Percentiles rank a stretch among this genome's conserved stretches.
Evolutionary conservation across 768 basidiomycete species (phyloP).

Genomic region (Tulasnella sp.): DNA sequence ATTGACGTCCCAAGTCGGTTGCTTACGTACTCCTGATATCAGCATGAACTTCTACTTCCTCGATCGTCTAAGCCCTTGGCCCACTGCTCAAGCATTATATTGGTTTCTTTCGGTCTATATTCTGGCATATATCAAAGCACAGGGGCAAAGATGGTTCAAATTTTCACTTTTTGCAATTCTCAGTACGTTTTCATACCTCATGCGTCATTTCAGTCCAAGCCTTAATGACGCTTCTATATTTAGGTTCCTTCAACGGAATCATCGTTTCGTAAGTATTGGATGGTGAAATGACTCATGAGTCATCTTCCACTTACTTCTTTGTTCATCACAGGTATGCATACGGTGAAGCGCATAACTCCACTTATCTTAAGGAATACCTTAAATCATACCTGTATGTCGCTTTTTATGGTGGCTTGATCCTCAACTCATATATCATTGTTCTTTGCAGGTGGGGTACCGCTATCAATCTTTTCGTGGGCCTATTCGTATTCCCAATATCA

Average conservation of each 20-base stretch:
- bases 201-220: too few species aligned
- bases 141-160: conserved; percentile 13
- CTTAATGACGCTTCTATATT: too few species aligned
- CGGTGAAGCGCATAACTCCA: conserved; percentile 16
- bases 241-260: conserved; percentile 23
- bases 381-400: conserved; percentile 17
- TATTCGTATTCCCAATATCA: conserved; percentile 22
- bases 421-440: not conserved
- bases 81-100: conserved; percentile 24
- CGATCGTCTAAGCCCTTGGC: conserved; percentile 20
- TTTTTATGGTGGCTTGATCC: not conserved
- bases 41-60: conserved; percentile 22
- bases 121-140: conserved; percentile 22
- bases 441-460: conserved; percentile 21
- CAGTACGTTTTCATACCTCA: too few species aligned
- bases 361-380: conserved; percentile 23
- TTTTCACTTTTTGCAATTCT: conserved; percentile 23
- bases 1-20: too few species aligned
- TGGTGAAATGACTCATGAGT: too few species aligned
- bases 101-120: conserved; percentile 22
- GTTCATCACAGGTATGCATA: conserved; percentile 2
- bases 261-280: not conserved
- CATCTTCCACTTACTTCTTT: too few species aligned
- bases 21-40: too few species aligned
- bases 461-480: conserved; percentile 22